A percentile compares a stretch with the other conserved stretches of the same genome.
Conservation (phyloP, 2,329 filamentous ascomycete species). For the Seiridium cupressi region DNA sequence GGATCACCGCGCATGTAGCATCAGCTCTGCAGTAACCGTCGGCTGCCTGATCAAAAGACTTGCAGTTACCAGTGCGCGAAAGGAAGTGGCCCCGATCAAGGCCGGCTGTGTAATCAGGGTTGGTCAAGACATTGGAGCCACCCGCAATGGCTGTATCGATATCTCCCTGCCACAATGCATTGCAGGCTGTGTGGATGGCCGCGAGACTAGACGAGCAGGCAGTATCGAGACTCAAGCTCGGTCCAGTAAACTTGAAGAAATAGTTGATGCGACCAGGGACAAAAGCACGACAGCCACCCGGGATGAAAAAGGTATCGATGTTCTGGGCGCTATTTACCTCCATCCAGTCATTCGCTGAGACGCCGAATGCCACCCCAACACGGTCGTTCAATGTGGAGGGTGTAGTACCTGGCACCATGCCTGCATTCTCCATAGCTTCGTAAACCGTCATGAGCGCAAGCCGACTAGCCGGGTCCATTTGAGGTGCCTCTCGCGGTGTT, state of each 20-base stretch:
- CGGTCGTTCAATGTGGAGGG: slow-evolving; percentile 14
- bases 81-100: slow-evolving; percentile 63
- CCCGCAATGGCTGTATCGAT: slow-evolving; percentile 64
- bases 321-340: slow-evolving; percentile 62
- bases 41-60: slow-evolving; percentile 40
- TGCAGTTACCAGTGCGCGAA: slow-evolving; percentile 43
- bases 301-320: slow-evolving; percentile 45
- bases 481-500: slow-evolving; percentile 18
- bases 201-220: slow-evolving; percentile 28
- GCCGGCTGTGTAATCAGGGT: slow-evolving; percentile 62
- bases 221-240: slow-evolving; percentile 25
- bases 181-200: slow-evolving; percentile 39
- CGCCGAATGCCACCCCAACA: slow-evolving; percentile 19
- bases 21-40: slow-evolving; percentile 42
- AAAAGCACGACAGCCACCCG: slow-evolving; percentile 32
- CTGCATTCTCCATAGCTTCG: slow-evolving; percentile 66
- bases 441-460: slow-evolving; percentile 64
- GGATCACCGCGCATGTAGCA: slow-evolving; percentile 14
- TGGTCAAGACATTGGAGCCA: slow-evolving; percentile 62
- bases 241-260: slow-evolving; percentile 30
- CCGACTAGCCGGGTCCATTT: slow-evolving; percentile 64
- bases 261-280: slow-evolving; percentile 34
- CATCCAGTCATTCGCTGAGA: slow-evolving; percentile 41
- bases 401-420: slow-evolving; percentile 17
- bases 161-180: slow-evolving; percentile 59